Conservation (phyloP, 176 grass and related monocot species). For the Dactylis glomerata region DNA sequence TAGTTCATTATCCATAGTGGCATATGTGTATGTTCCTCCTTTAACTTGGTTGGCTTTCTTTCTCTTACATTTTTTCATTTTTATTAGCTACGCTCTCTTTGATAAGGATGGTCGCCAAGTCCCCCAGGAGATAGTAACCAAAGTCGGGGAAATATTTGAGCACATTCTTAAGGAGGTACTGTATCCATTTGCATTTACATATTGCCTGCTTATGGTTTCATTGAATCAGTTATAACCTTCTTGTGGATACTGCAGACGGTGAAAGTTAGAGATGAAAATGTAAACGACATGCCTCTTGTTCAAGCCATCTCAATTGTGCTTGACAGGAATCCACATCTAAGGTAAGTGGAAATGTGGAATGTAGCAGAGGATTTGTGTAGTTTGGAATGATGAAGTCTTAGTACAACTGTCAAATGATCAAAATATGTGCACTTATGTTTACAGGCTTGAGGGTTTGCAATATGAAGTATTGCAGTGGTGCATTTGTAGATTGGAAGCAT, state of each 20-base stretch:
- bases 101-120: conserved; percentile 86
- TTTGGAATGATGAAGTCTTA: neutral
- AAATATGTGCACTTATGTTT: conserved; percentile 23
- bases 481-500: conserved; percentile 94
- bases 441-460: conserved; percentile 66
- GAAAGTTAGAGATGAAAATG: conserved; percentile 85
- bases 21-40: neutral
- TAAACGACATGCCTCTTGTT: conserved; percentile 79
- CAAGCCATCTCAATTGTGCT: conserved; percentile 91
- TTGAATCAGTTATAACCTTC: neutral
- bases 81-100: conserved; percentile 85
- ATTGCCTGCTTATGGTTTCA: conserved; percentile 19
- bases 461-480: conserved; percentile 99
- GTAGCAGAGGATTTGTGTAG: neutral
- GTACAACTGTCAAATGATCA: neutral
- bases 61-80: conserved; percentile 23
- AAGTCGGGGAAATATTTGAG: conserved; percentile 92
- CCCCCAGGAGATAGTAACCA: conserved; percentile 69
- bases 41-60: conserved; percentile 24
- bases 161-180: conserved; percentile 88
- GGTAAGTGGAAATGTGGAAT: conserved; percentile 50
- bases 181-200: neutral
- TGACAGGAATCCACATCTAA: conserved; percentile 73
- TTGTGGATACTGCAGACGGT: conserved; percentile 59
- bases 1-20: conserved; percentile 29